A percentile compares a stretch with the other conserved stretches of the same genome.
Evolutionary conservation across 805 yeast species (phyloP).

Genomic region (Metschnikowia shivogae): DNA sequence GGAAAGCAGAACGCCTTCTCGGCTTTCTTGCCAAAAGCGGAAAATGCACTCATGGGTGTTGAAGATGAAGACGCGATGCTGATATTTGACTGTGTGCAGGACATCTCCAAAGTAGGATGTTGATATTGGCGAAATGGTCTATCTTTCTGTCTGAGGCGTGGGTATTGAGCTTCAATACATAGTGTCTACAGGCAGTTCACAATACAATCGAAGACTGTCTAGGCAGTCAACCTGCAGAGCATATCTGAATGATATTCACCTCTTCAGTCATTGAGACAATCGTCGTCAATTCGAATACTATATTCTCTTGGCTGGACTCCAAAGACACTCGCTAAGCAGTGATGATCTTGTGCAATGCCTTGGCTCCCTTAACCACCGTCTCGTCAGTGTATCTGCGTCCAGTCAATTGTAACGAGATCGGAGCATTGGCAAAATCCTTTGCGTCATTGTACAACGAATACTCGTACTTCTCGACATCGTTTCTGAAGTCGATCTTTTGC

Average conservation of each 20-base stretch:
- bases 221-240: too few species aligned
- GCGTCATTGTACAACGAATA: slow-evolving; percentile 19
- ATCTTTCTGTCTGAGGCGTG: too few species aligned
- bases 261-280: too few species aligned
- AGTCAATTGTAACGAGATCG: slow-evolving; percentile 18
- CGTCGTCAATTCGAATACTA: too few species aligned
- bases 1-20: slow-evolving; percentile 10
- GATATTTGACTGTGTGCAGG: not conserved
- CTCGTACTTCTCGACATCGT: slow-evolving; percentile 18
- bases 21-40: slow-evolving; percentile 10
- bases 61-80: not conserved
- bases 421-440: slow-evolving; percentile 15
- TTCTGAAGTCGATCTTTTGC: slow-evolving; percentile 13
- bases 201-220: too few species aligned
- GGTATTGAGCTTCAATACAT: too few species aligned
- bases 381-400: slow-evolving; percentile 19
- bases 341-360: slow-evolving; percentile 15
- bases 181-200: too few species aligned
- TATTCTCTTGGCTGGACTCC: too few species aligned
- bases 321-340: not conserved
- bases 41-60: slow-evolving; percentile 16
- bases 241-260: too few species aligned
- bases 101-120: too few species aligned
- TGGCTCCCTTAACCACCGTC: slow-evolving; percentile 17
- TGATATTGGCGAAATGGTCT: too few species aligned